phyloP scores from a whole-genome alignment of 176 grass and related monocot species.

The Pontederia crassipes region DNA sequence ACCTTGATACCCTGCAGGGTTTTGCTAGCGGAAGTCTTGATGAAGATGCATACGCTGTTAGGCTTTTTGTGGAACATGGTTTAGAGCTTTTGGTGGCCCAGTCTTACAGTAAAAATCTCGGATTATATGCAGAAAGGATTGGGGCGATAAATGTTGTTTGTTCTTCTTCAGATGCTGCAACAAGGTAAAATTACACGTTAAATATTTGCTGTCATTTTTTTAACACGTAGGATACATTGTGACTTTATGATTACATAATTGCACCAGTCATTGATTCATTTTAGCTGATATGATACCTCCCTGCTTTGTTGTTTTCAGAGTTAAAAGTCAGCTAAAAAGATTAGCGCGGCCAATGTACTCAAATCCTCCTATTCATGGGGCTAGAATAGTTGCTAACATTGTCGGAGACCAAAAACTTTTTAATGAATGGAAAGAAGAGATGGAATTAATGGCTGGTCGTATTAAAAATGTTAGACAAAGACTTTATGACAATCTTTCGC shows the following conservation, averaged over 20 bases:
- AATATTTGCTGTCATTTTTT: no score
- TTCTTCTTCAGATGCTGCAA: slow-evolving; percentile 57
- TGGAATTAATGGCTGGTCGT: slow-evolving; percentile 80
- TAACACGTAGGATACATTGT: no score
- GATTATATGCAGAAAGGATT: slow-evolving; percentile 85
- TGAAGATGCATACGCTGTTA: slow-evolving; percentile 80
- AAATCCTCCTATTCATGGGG: slow-evolving; percentile 84
- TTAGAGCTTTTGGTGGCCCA: slow-evolving; percentile 91
- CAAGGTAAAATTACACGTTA: slow-evolving; percentile 28
- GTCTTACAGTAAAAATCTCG: slow-evolving; percentile 96
- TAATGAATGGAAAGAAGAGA: slow-evolving; percentile 91
- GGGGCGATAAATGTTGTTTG: slow-evolving; percentile 90
- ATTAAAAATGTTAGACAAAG: slow-evolving; percentile 88
- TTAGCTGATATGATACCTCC: no score
- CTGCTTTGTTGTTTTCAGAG: slow-evolving; percentile 28
- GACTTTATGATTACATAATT: no score
- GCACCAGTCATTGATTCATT: no score
- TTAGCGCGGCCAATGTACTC: slow-evolving; percentile 92
- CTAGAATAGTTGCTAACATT: slow-evolving; percentile 81
- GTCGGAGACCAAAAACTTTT: slow-evolving; percentile 82
- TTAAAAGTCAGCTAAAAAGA: slow-evolving; percentile 96
- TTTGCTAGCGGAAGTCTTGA: slow-evolving; percentile 98
- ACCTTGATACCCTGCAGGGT: slow-evolving; percentile 41
- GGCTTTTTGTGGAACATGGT: slow-evolving; percentile 78
- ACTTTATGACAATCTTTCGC: slow-evolving; percentile 58